Evolutionary conservation across 1,139 yeast species (phyloP).

Genomic region (Yamadazyma blattariae): DNA sequence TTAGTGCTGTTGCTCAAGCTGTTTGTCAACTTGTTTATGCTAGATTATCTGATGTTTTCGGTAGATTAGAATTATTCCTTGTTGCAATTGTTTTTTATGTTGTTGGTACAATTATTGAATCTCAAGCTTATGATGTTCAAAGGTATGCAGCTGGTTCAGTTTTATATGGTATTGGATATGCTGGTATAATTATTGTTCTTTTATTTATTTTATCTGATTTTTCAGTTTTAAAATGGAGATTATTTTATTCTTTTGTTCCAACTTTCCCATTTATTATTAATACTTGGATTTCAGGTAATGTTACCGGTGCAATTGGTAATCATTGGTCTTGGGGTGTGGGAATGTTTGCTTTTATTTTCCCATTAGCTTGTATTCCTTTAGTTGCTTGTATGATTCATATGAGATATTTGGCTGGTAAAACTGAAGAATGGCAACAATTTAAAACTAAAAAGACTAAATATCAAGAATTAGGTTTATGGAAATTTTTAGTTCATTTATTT

Average conservation of each 20-base stretch:
- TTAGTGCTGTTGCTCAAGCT: constrained; percentile 62
- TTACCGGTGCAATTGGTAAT: constrained; percentile 25
- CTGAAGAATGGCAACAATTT: constrained; percentile 32
- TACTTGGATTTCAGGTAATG: constrained; percentile 73
- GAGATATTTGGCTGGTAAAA: constrained; percentile 32
- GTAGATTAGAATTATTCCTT: constrained; percentile 56
- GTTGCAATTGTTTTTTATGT: constrained; percentile 58
- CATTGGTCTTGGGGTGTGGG: constrained; percentile 34
- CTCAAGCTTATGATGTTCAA: constrained; percentile 64
- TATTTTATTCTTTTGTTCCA: constrained; percentile 58
- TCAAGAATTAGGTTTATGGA: constrained; percentile 22
- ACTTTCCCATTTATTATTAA: constrained; percentile 69
- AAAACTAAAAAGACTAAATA: constrained; percentile 20
- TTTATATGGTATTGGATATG: constrained; percentile 65
- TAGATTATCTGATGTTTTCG: constrained; percentile 66
- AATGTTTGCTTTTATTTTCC: constrained; percentile 42
- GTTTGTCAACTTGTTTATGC: constrained; percentile 70
- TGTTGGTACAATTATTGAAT: constrained; percentile 68
- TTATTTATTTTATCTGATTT: constrained; percentile 61
- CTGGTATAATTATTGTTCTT: constrained; percentile 56
- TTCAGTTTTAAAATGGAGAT: constrained; percentile 68
- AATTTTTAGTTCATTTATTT: constrained; percentile 25
- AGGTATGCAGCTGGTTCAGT: constrained; percentile 74
- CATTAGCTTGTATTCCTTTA: constrained; percentile 33
- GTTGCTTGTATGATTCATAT: constrained; percentile 29